Percentiles rank a stretch among this genome's conserved stretches.
Evolutionary conservation across 495 filamentous ascomycete species (phyloP).

Genomic region (Aspergillus indologenus): DNA sequence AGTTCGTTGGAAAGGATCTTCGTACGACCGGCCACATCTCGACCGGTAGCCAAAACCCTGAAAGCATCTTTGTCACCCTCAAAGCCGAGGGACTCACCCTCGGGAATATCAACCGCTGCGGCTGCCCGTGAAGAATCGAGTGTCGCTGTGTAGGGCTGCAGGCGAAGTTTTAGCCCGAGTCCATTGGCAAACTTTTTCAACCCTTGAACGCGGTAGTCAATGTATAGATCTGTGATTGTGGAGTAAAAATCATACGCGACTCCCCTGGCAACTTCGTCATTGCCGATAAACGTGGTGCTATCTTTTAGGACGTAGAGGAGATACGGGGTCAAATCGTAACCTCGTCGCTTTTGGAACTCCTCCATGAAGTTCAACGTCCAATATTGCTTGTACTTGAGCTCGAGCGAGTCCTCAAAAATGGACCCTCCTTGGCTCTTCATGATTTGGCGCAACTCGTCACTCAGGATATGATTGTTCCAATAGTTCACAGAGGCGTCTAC

Average conservation of each 20-base stretch:
- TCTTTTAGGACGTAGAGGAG: background rate
- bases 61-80: background rate
- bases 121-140: slow-evolving; percentile 4
- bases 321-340: slow-evolving; percentile 1
- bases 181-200: background rate
- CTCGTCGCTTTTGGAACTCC: slow-evolving; percentile 2
- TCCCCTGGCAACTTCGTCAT: background rate
- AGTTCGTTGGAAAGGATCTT: slow-evolving; percentile 7
- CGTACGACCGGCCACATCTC: slow-evolving; percentile 3
- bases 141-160: slow-evolving; percentile 5
- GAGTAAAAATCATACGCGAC: slow-evolving; percentile 6
- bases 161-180: background rate
- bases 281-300: background rate
- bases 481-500: background rate
- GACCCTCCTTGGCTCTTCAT: background rate
- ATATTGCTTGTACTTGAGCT: slow-evolving; percentile 3
- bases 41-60: background rate
- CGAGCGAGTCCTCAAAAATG: slow-evolving; percentile 3
- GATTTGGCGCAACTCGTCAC: background rate
- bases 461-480: slow-evolving; percentile 4
- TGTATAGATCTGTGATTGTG: slow-evolving; percentile 3
- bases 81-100: slow-evolving; percentile 6
- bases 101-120: slow-evolving; percentile 1
- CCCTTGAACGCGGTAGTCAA: slow-evolving; percentile 1
- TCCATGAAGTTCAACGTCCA: slow-evolving; percentile 3